Evolutionary conservation across 768 basidiomycete species (phyloP), one percentile per base, ranked within the genome.

Genomic region (Kwoniella botswanensis): DNA sequence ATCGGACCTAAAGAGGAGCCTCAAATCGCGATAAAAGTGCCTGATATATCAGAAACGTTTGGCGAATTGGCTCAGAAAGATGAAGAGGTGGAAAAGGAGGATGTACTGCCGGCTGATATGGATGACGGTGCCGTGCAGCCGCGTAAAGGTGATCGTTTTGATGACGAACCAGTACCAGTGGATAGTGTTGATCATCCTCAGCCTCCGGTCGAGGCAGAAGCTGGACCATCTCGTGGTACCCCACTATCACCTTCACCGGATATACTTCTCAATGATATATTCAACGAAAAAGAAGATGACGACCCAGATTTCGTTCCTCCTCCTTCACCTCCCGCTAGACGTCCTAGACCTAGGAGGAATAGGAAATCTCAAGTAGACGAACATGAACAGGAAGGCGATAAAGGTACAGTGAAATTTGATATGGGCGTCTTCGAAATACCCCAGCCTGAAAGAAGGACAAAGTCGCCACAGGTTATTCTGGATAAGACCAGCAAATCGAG

Each of bases 271-370:
- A 44, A 72, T 60, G 76, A 78, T 43, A 62, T 63, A 21, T 76
- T 65, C 68, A 68, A 78, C 42, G 67, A 65, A 41, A 64, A 72
- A 24, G 72, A 74, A 17, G 67, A 55, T 15, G 65, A 71, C 26
- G 77, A 78, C 44, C 73, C 75, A n/a, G 73, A 74, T 29, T 78
- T 74, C 44, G 52, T 74, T 9, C 71, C 73, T 35, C 71, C 72
- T 52, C 60, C 41, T 21, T 26, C 18, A 42, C 35, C 42, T 21
- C 42, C 66, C 1, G 29, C 53, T 2, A 26, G 26, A 55, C 22
- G 65, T 15, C 52, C 50, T 18, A 63, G 57, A 54, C 53, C 62
- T 18, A 41, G 71, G 13, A 64, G 57, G 59, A 22, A 41, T 7
- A 68, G 68, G 42, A 68, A 68, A 52, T 63, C 63, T 24, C 15